Evolutionary conservation across 495 filamentous ascomycete species (phyloP).

Genomic region (Parathielavia appendiculata): DNA sequence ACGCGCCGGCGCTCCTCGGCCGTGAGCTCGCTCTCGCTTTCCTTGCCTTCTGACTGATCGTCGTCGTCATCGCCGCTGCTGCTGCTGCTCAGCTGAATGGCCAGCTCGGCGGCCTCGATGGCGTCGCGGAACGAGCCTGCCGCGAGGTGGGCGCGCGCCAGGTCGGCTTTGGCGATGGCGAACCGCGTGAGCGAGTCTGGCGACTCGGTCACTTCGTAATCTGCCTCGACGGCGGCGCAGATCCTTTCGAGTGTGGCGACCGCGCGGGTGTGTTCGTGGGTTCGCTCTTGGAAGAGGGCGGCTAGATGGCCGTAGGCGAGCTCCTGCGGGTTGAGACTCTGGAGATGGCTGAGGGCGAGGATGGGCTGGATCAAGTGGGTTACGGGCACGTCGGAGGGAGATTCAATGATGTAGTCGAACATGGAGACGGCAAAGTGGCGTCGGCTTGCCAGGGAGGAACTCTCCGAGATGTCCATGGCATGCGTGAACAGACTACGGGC

Average conservation of each 20-base stretch:
- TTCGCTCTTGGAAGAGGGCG: constrained; percentile 75
- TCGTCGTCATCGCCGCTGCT: constrained; percentile 58
- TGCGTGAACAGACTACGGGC: constrained; percentile 86
- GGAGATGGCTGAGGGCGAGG: constrained; percentile 81
- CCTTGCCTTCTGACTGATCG: no score
- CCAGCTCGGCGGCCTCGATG: constrained; percentile 64
- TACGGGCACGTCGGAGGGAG: constrained; percentile 52
- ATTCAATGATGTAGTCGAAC: constrained; percentile 69
- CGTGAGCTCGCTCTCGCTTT: constrained; percentile 39
- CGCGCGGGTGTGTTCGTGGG: constrained; percentile 60
- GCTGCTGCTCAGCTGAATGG: constrained; percentile 56
- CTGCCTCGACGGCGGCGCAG: constrained; percentile 64
- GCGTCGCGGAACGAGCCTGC: constrained; percentile 57
- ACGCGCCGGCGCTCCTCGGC: constrained; percentile 54
- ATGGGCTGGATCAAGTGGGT: constrained; percentile 61
- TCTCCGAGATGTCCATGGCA: constrained; percentile 84
- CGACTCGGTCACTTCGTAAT: constrained; percentile 80
- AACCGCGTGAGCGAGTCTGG: constrained; percentile 63
- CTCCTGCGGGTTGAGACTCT: constrained; percentile 59
- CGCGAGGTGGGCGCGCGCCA: constrained; percentile 73
- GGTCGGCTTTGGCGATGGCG: constrained; percentile 80
- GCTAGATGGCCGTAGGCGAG: constrained; percentile 69
- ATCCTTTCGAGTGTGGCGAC: constrained; percentile 58
- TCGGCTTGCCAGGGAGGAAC: constrained; percentile 63
- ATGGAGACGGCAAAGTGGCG: constrained; percentile 69